phyloP scores from a whole-genome alignment of 805 yeast species.

The Kuraishia hungarica region DNA sequence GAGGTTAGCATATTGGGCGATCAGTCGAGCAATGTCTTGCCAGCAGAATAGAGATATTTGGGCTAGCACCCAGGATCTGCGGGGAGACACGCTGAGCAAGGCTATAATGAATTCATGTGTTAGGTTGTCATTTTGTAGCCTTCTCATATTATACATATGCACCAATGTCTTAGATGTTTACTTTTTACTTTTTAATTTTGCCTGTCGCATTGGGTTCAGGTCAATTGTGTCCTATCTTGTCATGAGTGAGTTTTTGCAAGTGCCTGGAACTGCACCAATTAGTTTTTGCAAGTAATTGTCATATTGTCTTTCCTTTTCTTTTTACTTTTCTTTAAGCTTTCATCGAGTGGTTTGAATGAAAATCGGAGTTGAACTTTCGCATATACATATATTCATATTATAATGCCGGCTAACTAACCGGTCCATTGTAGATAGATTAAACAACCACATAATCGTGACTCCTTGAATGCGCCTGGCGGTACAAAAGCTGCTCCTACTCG shows the following conservation, averaged over 20 bases:
- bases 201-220: not conserved
- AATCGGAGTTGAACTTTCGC: not conserved
- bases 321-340: not conserved
- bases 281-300: not conserved
- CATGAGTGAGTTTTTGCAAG: not conserved
- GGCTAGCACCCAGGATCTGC: too few species aligned
- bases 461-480: too few species aligned
- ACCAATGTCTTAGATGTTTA: not conserved
- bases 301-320: not conserved
- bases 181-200: not conserved
- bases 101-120: not conserved
- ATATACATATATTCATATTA: not conserved
- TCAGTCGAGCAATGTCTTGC: slow-evolving; percentile 14
- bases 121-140: not conserved
- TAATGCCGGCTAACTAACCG: not conserved
- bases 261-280: not conserved
- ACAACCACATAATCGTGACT: too few species aligned
- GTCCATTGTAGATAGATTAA: not conserved
- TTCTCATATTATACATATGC: not conserved
- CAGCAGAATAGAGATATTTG: slow-evolving; percentile 4
- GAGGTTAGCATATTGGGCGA: slow-evolving; percentile 33
- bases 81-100: too few species aligned
- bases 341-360: not conserved
- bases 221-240: not conserved
- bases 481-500: too few species aligned